phyloP scores from a whole-genome alignment of 139 green algal species.

The Chlorella sorokiniana region DNA sequence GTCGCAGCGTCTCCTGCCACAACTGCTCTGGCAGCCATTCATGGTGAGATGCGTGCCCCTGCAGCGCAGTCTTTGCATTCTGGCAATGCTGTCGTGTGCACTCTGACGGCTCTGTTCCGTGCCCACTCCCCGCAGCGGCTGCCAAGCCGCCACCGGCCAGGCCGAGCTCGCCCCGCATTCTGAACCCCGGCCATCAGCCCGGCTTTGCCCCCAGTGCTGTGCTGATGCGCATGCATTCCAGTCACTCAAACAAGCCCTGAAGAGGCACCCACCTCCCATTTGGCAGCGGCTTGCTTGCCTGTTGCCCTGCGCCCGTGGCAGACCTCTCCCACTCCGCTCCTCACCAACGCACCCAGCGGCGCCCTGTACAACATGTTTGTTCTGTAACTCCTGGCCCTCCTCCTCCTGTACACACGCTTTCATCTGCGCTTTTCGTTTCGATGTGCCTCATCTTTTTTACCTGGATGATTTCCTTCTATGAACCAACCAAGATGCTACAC shows the following conservation, averaged over 20 bases:
- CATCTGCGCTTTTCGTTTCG: no score
- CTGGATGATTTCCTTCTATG: no score
- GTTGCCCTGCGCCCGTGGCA: no score
- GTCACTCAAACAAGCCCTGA: background rate
- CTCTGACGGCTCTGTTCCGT: background rate
- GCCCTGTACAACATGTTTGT: no score
- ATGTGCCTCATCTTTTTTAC: no score
- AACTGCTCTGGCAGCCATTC: background rate
- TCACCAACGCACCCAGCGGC: no score
- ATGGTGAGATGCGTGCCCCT: background rate
- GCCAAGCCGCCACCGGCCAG: conserved; percentile 3
- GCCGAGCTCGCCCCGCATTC: background rate
- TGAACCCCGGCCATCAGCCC: background rate
- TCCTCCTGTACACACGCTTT: no score
- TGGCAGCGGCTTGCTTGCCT: background rate
- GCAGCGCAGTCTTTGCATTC: background rate
- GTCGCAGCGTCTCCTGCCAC: background rate
- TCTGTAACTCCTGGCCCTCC: no score
- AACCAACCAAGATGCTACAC: no score
- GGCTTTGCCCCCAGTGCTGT: background rate
- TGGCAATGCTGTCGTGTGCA: background rate
- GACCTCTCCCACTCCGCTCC: no score
- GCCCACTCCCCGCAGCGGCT: background rate
- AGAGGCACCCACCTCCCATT: background rate
- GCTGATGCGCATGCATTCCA: conserved; percentile 26